phyloP scores from a whole-genome alignment of 441 rosid genomes.

The Melastoma candidum region DNA sequence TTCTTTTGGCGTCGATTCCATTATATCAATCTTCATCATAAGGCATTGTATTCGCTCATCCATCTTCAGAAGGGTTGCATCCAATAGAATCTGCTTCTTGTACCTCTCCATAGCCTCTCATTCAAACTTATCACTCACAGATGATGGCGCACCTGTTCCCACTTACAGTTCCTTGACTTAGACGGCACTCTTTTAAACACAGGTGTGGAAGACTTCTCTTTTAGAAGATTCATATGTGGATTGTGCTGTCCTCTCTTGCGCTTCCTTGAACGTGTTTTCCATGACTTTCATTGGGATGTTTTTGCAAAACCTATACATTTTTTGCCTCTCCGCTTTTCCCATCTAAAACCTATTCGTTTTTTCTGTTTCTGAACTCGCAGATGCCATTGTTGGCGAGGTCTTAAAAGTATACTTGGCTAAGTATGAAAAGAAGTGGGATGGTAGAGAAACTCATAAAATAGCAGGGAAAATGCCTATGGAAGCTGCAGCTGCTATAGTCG shows the following conservation, averaged over 20 bases:
- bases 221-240: not conserved
- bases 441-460: constrained; percentile 53
- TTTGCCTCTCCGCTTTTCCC: not conserved
- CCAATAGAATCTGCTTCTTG: too few relatives aligned
- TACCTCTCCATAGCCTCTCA: too few relatives aligned
- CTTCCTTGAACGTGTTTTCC: not conserved
- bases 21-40: too few relatives aligned
- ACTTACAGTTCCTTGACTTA: constrained; percentile 79
- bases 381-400: constrained; percentile 54
- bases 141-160: too few relatives aligned
- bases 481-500: constrained; percentile 65
- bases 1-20: too few relatives aligned
- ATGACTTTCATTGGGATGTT: too few relatives aligned
- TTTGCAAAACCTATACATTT: not conserved
- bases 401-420: constrained; percentile 47
- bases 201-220: constrained; percentile 25
- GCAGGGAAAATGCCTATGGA: constrained; percentile 69
- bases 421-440: constrained; percentile 89
- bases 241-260: not conserved
- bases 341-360: not conserved
- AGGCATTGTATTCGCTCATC: too few relatives aligned
- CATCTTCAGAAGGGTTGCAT: too few relatives aligned
- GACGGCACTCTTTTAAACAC: constrained; percentile 83
- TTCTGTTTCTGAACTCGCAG: constrained; percentile 27
- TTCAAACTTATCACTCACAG: too few relatives aligned